These are phyloP conservation scores for Penicillium oxalicum DNA, from an alignment of 2,329 filamentous ascomycete species.

Conservation along the genomic window DNA sequence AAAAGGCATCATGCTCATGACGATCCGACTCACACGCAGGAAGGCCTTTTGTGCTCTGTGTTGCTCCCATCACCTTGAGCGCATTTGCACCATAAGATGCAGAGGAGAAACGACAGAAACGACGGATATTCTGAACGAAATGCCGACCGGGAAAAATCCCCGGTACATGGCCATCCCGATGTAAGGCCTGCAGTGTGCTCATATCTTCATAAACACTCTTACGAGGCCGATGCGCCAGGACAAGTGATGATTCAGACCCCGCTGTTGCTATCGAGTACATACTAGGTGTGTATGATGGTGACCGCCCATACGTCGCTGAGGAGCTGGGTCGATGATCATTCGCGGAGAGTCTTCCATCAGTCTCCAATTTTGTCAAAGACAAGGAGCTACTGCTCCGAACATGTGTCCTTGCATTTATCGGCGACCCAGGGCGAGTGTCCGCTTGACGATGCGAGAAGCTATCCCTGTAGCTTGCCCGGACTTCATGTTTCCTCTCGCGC, in stretches of 20 bases:
- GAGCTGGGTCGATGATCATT: constrained; percentile 28
- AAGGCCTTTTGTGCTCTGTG: constrained; percentile 26
- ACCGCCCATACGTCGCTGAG: constrained; percentile 26
- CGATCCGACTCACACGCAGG: constrained; percentile 29
- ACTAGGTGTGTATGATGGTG: constrained; percentile 39
- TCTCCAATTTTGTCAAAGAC: constrained; percentile 39
- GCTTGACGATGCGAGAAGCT: constrained; percentile 35
- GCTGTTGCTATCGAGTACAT: constrained; percentile 43
- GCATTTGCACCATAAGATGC: constrained; percentile 45
- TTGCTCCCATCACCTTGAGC: constrained; percentile 43
- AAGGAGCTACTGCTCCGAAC: constrained; percentile 40
- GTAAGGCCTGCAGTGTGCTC: constrained; percentile 39
- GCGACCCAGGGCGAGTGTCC: constrained; percentile 35
- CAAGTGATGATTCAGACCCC: constrained; percentile 41
- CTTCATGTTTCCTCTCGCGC: constrained; percentile 36
- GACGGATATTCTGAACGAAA: constrained; percentile 42
- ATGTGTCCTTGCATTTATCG: constrained; percentile 35
- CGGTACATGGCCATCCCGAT: constrained; percentile 40
- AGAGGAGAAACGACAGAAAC: constrained; percentile 44
- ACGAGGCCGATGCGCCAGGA: constrained; percentile 37
- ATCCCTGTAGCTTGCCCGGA: constrained; percentile 39
- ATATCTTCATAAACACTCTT: constrained; percentile 44
- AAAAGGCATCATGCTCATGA: constrained; percentile 43
- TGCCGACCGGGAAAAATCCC: constrained; percentile 43
- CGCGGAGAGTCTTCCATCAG: constrained; percentile 31